Percentiles rank a stretch among this genome's conserved stretches.
Conservation (phyloP, 768 basidiomycete species). For the Lanmaoa pseudosensibilis region DNA sequence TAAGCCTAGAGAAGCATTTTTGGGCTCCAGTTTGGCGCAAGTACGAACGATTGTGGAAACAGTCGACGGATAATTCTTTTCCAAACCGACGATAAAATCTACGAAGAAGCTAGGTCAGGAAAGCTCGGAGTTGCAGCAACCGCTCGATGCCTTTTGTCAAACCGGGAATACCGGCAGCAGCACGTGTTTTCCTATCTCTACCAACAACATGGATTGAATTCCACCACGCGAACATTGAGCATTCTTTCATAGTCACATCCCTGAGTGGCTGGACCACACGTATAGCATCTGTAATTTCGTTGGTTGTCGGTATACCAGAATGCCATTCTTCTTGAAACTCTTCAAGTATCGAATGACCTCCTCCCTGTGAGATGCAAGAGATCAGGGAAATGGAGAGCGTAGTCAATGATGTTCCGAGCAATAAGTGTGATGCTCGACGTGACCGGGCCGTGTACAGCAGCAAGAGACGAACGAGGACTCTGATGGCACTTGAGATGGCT, state of each 20-base stretch:
- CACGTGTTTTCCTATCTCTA: slow-evolving; percentile 43
- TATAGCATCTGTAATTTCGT: slow-evolving; percentile 28
- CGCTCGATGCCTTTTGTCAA: slow-evolving; percentile 63
- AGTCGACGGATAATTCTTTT: slow-evolving; percentile 82
- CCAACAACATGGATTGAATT: slow-evolving; percentile 52
- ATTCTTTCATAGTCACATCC: slow-evolving; percentile 79
- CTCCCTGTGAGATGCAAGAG: slow-evolving; percentile 72
- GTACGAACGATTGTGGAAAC: slow-evolving; percentile 83
- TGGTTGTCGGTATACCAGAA: slow-evolving; percentile 20
- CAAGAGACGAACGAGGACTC: slow-evolving; percentile 63
- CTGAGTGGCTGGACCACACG: slow-evolving; percentile 65
- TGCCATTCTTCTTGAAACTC: slow-evolving; percentile 74
- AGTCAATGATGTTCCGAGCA: slow-evolving; percentile 79
- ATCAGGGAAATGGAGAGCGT: slow-evolving; percentile 73
- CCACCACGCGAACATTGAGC: slow-evolving; percentile 79
- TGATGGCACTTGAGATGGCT: slow-evolving; percentile 58
- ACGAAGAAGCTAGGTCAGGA: background rate
- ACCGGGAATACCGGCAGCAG: slow-evolving; percentile 58
- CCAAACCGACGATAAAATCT: slow-evolving; percentile 82
- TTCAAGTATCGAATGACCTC: slow-evolving; percentile 67
- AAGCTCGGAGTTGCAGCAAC: background rate
- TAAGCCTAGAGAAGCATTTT: slow-evolving; percentile 44
- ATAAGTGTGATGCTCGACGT: slow-evolving; percentile 66
- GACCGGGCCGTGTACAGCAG: slow-evolving; percentile 64
- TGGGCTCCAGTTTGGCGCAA: slow-evolving; percentile 74